Percentiles rank a stretch among this genome's conserved stretches.
These are phyloP conservation scores for Saccharomycopsis babjevae DNA, from an alignment of 805 yeast genomes.

Conservation along the genomic window DNA sequence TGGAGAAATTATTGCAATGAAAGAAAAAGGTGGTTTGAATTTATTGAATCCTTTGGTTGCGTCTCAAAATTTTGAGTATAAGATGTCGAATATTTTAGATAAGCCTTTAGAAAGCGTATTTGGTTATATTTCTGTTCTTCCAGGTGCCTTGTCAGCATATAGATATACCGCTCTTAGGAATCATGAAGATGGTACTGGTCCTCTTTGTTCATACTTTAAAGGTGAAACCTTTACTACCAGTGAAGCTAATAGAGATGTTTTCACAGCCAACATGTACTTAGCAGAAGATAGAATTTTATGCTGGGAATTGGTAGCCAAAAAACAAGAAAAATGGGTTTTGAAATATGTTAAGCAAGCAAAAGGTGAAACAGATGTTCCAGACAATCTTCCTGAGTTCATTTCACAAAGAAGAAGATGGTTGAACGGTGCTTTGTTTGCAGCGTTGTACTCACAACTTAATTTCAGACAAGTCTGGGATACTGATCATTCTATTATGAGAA, in stretches of 20 bases:
- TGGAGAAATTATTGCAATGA: constrained; percentile 93
- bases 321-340: constrained; percentile 74
- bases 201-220: constrained; percentile 76
- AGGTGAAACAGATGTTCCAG: constrained; percentile 97
- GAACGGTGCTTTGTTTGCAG: constrained; percentile 96
- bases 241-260: constrained; percentile 56
- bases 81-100: constrained; percentile 92
- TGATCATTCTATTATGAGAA: constrained; percentile 72
- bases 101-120: constrained; percentile 88
- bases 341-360: constrained; percentile 87
- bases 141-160: constrained; percentile 94
- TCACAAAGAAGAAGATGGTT: constrained; percentile 97
- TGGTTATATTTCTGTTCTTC: constrained; percentile 88
- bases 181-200: constrained; percentile 88
- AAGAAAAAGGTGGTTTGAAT: constrained; percentile 78
- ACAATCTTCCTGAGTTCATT: constrained; percentile 84
- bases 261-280: constrained; percentile 91
- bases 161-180: constrained; percentile 79
- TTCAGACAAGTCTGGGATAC: constrained; percentile 84
- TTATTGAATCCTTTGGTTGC: constrained; percentile 87
- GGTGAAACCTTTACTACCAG: constrained; percentile 62
- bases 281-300: constrained; percentile 96
- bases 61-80: constrained; percentile 92
- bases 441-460: constrained; percentile 77
- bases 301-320: constrained; percentile 91